Evolutionary conservation across 805 yeast genomes (phyloP).

Genomic region (Teunomyces lycoperdinae): DNA sequence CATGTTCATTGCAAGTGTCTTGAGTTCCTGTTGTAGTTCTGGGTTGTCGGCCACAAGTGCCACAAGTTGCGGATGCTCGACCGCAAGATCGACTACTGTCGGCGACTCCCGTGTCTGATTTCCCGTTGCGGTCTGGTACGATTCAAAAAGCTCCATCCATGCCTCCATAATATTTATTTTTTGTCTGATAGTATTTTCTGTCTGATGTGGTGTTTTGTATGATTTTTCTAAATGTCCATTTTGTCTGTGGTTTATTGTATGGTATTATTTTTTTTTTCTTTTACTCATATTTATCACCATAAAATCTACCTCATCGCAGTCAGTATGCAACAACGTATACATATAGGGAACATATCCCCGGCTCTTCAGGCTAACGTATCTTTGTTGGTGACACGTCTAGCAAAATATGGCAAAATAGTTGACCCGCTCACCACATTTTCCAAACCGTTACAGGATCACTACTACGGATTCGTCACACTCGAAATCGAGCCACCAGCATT

Average conservation of each 20-base stretch:
- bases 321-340: constrained; percentile 30
- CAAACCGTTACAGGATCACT: constrained; percentile 52
- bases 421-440: constrained; percentile 48
- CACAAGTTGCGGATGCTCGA: not conserved
- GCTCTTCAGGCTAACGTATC: constrained; percentile 42
- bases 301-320: constrained; percentile 7
- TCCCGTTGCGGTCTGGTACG: not conserved
- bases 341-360: constrained; percentile 67
- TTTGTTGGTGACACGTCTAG: constrained; percentile 54
- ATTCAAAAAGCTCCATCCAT: not conserved
- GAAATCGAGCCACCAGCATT: constrained; percentile 45
- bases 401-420: constrained; percentile 57
- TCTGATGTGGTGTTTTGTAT: not conserved
- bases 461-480: constrained; percentile 69
- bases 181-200: not conserved
- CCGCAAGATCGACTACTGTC: not conserved
- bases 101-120: not conserved
- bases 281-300: not conserved
- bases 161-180: not conserved
- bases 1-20: constrained; percentile 23
- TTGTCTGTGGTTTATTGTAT: not conserved
- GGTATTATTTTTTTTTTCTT: not conserved
- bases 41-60: not conserved
- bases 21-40: constrained; percentile 17
- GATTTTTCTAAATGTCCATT: not conserved